Percentiles rank a stretch among this genome's conserved stretches.
phyloP scores from a whole-genome alignment of 148 eudicot genomes.

The Hydrangea macrophylla region DNA sequence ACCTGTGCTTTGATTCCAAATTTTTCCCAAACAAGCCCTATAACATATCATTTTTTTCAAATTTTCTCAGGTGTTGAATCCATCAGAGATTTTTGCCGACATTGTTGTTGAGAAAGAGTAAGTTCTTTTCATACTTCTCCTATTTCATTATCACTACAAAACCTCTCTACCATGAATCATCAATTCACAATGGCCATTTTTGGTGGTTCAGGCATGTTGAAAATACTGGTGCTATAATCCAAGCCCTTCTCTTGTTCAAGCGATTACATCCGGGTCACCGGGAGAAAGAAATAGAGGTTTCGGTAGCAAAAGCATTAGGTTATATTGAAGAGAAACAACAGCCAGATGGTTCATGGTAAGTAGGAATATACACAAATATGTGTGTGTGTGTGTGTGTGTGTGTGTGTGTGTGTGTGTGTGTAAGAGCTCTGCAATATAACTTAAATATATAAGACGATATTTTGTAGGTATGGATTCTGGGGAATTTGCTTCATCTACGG shows the following conservation, averaged over 20 bases:
- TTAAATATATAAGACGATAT: not conserved
- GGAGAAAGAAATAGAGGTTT: conserved; percentile 35
- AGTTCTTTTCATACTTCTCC: not conserved
- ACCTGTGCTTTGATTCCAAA: too few relatives aligned
- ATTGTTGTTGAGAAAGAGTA: conserved; percentile 46
- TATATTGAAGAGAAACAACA: conserved; percentile 35
- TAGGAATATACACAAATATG: too few relatives aligned
- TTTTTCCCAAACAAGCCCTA: too few relatives aligned
- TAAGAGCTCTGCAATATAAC: not conserved
- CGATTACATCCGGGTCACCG: conserved; percentile 32
- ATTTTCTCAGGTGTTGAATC: conserved; percentile 34
- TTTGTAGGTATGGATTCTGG: conserved; percentile 50
- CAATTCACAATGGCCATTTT: not conserved
- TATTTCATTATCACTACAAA: not conserved
- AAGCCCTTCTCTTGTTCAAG: conserved; percentile 32
- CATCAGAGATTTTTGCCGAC: conserved; percentile 47
- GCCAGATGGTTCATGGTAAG: conserved; percentile 53
- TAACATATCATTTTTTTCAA: too few relatives aligned
- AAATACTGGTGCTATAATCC: conserved; percentile 35
- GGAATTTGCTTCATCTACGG: conserved; percentile 51
- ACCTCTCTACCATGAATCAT: not conserved
- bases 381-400: too few relatives aligned
- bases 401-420: too few relatives aligned
- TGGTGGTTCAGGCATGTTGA: conserved; percentile 36
- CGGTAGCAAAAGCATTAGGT: conserved; percentile 30